A percentile compares a stretch with the other conserved stretches of the same genome.
Evolutionary conservation across 83 land plant genomes (phyloP).

Genomic region (Thuja plicata): DNA sequence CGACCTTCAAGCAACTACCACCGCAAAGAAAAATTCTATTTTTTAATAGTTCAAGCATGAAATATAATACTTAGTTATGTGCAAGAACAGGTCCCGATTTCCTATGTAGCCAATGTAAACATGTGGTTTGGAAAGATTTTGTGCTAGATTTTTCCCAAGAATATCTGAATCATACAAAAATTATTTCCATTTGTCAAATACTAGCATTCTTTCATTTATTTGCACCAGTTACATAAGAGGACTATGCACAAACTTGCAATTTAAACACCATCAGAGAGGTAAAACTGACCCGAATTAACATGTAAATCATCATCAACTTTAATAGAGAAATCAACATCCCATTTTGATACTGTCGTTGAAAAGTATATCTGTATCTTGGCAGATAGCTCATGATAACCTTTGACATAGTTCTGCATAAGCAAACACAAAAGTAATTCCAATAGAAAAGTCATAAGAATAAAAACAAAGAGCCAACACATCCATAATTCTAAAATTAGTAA

Average conservation of each 20-base stretch:
- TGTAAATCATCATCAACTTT: conserved; percentile 80
- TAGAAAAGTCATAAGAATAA: background rate
- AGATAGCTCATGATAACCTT: conserved; percentile 66
- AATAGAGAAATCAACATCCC: conserved; percentile 74
- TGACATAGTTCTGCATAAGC: conserved; percentile 48
- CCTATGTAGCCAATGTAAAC: conserved; percentile 69
- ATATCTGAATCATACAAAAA: conserved; percentile 29
- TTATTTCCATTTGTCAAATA: background rate
- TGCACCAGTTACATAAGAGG: conserved; percentile 8
- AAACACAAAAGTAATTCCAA: background rate
- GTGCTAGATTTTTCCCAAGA: conserved; percentile 46
- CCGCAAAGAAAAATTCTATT: background rate
- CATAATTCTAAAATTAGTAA: background rate
- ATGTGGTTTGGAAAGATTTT: conserved; percentile 48
- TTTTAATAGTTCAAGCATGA: background rate
- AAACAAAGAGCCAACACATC: background rate
- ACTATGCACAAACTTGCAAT: background rate
- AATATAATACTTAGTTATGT: conserved; percentile 44
- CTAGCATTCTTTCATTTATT: background rate
- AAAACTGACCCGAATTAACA: conserved; percentile 50
- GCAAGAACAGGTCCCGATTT: conserved; percentile 71
- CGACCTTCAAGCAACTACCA: background rate
- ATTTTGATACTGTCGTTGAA: conserved; percentile 48
- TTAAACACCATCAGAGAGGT: conserved; percentile 8
- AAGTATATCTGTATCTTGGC: conserved; percentile 60